Conservation (phyloP, 2,329 filamentous ascomycete genomes). For the Periglandula ipomoeae region DNA sequence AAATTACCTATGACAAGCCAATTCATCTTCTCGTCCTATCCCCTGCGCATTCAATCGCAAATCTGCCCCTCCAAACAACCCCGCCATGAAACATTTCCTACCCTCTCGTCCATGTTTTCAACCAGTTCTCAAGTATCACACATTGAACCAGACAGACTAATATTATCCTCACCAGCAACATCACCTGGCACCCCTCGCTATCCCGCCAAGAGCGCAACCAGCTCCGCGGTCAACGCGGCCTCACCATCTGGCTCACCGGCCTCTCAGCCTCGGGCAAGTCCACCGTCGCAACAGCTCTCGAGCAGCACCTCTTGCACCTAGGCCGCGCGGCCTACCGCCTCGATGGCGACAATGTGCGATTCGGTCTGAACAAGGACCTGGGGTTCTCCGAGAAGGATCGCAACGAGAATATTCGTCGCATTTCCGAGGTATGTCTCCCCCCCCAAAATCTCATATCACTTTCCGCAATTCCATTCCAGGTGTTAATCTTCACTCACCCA, state of each 20-base stretch:
- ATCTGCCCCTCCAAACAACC: neutral
- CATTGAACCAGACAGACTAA: too few relatives aligned
- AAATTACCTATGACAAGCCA: neutral
- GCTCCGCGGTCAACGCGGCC: slow-evolving; percentile 73
- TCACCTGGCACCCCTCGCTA: slow-evolving; percentile 81
- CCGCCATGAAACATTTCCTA: too few relatives aligned
- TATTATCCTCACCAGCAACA: slow-evolving; percentile 52
- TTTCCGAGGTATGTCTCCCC: slow-evolving; percentile 56
- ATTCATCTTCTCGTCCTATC: neutral
- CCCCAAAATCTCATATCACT: neutral
- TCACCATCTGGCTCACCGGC: slow-evolving; percentile 97
- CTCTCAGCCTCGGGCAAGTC: slow-evolving; percentile 96
- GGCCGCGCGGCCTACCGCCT: slow-evolving; percentile 81
- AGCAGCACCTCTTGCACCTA: slow-evolving; percentile 89
- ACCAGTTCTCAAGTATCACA: too few relatives aligned
- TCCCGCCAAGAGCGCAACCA: slow-evolving; percentile 67
- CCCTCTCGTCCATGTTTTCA: too few relatives aligned
- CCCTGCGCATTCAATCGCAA: slow-evolving; percentile 3
- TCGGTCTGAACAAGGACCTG: slow-evolving; percentile 95
- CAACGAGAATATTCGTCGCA: slow-evolving; percentile 95
- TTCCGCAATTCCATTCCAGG: neutral
- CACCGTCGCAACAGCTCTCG: slow-evolving; percentile 89
- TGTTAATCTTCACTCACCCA: neutral
- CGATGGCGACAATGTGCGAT: slow-evolving; percentile 96
- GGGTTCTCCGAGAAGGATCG: slow-evolving; percentile 89